Evolutionary conservation across 1,284 basidiomycete species (phyloP).

Genomic region (Moesziomyces parantarcticus): DNA sequence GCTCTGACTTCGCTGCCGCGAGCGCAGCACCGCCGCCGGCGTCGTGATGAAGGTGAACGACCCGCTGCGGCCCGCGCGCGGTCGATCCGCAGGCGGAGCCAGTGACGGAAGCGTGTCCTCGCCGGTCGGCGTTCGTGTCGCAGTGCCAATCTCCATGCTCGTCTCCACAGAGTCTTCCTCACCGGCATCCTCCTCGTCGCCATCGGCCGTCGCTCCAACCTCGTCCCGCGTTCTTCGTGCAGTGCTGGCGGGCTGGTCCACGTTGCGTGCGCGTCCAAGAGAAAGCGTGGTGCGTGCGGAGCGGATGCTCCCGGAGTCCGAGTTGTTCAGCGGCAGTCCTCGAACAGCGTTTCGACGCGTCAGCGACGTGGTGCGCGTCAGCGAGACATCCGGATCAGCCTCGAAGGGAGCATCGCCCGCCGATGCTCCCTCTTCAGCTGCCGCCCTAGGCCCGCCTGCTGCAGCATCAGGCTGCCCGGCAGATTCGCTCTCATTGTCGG

Average conservation of each 20-base stretch:
- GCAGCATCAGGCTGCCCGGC: neutral
- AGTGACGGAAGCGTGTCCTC: neutral
- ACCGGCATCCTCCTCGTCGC: constrained; percentile 10
- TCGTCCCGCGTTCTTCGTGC: too few relatives aligned
- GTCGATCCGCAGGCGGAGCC: constrained; percentile 12
- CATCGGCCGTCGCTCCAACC: neutral
- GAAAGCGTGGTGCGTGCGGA: constrained; percentile 26
- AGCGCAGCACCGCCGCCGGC: constrained; percentile 36
- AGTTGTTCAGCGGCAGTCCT: constrained; percentile 15
- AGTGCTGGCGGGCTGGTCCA: too few relatives aligned
- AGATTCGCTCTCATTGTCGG: neutral
- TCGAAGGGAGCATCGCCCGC: neutral
- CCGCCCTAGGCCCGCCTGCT: neutral
- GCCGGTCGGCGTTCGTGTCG: constrained; percentile 1
- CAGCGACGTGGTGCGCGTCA: constrained; percentile 28
- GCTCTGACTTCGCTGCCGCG: constrained; percentile 24
- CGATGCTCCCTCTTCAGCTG: neutral
- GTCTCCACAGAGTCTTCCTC: constrained; percentile 31
- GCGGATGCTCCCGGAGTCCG: constrained; percentile 28
- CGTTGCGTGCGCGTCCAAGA: constrained; percentile 7
- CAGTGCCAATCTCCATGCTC: constrained; percentile 24
- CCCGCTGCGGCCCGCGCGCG: constrained; percentile 18
- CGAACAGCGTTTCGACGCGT: constrained; percentile 44
- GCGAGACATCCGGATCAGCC: constrained; percentile 31
- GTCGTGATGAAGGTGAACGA: constrained; percentile 44